A percentile compares a stretch with the other conserved stretches of the same genome.
Conservation (phyloP, 2,329 filamentous ascomycete species). For the Hymenoscyphus fructigenus region DNA sequence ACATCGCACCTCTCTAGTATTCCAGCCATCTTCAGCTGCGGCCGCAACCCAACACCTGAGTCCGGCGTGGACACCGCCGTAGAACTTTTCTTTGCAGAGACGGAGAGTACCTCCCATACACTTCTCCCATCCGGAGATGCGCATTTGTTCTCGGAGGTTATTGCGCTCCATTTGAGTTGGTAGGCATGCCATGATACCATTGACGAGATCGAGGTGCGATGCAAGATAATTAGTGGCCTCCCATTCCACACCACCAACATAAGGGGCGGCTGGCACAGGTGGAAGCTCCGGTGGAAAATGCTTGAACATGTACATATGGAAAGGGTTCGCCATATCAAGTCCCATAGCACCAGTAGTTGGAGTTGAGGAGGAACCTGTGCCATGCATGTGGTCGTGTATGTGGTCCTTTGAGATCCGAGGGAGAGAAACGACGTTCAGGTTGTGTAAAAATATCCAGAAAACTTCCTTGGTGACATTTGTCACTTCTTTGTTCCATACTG, state of each 20-base stretch:
- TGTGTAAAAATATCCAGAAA: conserved; percentile 98
- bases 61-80: conserved; percentile 85
- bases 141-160: conserved; percentile 70
- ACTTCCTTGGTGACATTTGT: conserved; percentile 94
- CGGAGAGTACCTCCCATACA: conserved; percentile 81
- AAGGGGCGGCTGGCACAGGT: conserved; percentile 89
- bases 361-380: conserved; percentile 26
- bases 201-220: conserved; percentile 87
- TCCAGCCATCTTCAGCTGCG: conserved; percentile 84
- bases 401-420: conserved; percentile 40
- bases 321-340: conserved; percentile 38
- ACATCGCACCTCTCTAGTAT: conserved; percentile 75
- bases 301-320: conserved; percentile 61
- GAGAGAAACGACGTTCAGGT: conserved; percentile 80
- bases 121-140: conserved; percentile 86
- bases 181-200: conserved; percentile 82
- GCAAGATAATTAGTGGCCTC: conserved; percentile 96
- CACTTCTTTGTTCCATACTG: conserved; percentile 91
- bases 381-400: conserved; percentile 14
- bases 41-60: conserved; percentile 89
- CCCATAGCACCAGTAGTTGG: conserved; percentile 31
- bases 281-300: conserved; percentile 85
- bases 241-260: conserved; percentile 97
- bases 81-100: conserved; percentile 97
- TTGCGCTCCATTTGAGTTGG: conserved; percentile 72